phyloP scores from a whole-genome alignment of 306 rosid genomes.

The Pyrus communis region DNA sequence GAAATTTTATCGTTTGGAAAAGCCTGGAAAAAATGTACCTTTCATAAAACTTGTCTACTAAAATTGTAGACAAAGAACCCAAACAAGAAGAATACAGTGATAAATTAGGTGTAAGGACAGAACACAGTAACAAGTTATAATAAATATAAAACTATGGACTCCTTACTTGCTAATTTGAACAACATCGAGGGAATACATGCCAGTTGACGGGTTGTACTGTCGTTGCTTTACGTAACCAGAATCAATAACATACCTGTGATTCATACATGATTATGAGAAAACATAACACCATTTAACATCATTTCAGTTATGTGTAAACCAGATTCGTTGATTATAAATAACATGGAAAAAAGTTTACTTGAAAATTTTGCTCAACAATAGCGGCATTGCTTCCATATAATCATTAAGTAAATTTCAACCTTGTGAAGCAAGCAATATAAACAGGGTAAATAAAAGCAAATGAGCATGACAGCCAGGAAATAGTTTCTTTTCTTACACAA shows the following conservation, averaged over 20 bases:
- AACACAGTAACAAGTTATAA: background rate
- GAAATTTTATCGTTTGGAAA: background rate
- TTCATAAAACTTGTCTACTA: background rate
- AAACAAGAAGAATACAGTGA: background rate
- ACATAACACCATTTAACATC: constrained; percentile 10
- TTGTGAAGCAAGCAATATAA: background rate
- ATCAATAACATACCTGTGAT: constrained; percentile 82
- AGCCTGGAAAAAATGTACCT: background rate
- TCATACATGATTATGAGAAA: constrained; percentile 6
- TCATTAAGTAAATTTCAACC: background rate
- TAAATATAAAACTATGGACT: constrained; percentile 5
- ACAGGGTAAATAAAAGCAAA: background rate
- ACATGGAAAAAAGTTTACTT: background rate
- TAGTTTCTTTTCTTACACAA: constrained; percentile 62
- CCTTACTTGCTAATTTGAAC: constrained; percentile 97
- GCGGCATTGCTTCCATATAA: background rate
- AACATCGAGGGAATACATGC: constrained; percentile 94
- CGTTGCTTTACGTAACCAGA: constrained; percentile 97
- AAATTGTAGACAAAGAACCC: background rate
- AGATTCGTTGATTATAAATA: background rate
- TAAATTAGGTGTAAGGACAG: background rate
- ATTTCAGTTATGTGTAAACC: background rate
- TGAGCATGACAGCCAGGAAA: constrained; percentile 3
- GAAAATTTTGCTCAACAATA: background rate
- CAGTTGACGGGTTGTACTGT: constrained; percentile 87